Conservation (phyloP, 192 early-diverging fungal genomes). For the Spinellus fusiger region DNA sequence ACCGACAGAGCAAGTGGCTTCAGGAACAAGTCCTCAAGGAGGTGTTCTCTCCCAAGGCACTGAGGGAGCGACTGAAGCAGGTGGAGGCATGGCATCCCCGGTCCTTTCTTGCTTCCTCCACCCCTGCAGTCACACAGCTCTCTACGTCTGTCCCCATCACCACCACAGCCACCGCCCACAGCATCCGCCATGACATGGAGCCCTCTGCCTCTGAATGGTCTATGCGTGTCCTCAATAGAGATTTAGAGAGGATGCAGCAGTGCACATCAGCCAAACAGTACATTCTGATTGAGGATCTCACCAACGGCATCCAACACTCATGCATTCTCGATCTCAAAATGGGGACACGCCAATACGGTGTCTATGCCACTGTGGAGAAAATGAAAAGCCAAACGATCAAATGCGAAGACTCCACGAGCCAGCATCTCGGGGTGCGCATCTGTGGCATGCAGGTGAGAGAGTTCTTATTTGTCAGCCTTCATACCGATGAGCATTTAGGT, state of each 20-base stretch:
- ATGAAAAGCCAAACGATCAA: constrained; percentile 84
- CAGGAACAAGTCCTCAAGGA: constrained; percentile 89
- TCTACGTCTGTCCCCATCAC: neutral
- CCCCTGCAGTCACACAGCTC: neutral
- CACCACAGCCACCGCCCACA: neutral
- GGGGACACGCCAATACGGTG: constrained; percentile 95
- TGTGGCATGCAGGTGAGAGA: constrained; percentile 91
- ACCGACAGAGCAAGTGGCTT: neutral
- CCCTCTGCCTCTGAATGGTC: too few species aligned
- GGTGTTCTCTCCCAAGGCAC: constrained; percentile 82
- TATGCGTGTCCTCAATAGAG: too few species aligned
- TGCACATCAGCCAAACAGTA: constrained; percentile 66
- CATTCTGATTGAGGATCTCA: constrained; percentile 89
- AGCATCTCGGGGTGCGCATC: constrained; percentile 86
- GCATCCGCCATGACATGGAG: too few species aligned
- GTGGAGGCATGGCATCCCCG: constrained; percentile 28
- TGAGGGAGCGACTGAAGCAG: constrained; percentile 66
- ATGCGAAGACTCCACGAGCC: constrained; percentile 89
- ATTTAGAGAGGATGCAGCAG: too few species aligned
- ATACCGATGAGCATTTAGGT: constrained; percentile 48
- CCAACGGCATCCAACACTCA: constrained; percentile 78
- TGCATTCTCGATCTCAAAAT: constrained; percentile 98
- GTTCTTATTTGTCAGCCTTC: neutral
- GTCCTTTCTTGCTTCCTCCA: neutral
- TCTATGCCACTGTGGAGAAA: constrained; percentile 80